A percentile compares a stretch with the other conserved stretches of the same genome.
Conservation (phyloP, 768 basidiomycete genomes). For the Hypsizygus marmoreus region DNA sequence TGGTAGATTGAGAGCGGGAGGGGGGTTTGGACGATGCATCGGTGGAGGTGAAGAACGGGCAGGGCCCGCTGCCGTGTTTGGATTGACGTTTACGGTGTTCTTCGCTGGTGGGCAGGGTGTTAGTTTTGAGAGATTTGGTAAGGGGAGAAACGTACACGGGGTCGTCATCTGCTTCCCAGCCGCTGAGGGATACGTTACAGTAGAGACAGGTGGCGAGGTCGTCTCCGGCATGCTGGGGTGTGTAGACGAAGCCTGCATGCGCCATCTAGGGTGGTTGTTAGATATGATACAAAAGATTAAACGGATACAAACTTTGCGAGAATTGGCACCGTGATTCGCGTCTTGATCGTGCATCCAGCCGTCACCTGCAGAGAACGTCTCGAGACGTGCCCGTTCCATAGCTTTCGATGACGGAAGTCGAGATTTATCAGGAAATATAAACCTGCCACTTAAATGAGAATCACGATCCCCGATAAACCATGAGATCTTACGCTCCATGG, state of each 20-base stretch:
- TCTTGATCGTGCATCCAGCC: constrained; percentile 72
- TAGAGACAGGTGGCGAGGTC: constrained; percentile 88
- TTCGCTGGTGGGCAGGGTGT: constrained; percentile 44
- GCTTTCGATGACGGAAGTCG: constrained; percentile 66
- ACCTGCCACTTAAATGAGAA: constrained; percentile 42
- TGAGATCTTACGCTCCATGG: constrained; percentile 48
- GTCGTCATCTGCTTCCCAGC: constrained; percentile 88
- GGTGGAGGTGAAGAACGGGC: constrained; percentile 41
- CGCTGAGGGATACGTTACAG: constrained; percentile 76
- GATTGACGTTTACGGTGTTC: constrained; percentile 72
- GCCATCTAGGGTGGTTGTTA: constrained; percentile 65
- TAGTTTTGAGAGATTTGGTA: constrained; percentile 3
- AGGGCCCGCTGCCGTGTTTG: constrained; percentile 44
- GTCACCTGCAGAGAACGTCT: constrained; percentile 57
- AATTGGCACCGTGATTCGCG: constrained; percentile 67
- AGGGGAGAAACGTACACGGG: constrained; percentile 64
- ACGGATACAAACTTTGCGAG: constrained; percentile 54
- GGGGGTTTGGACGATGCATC: constrained; percentile 21
- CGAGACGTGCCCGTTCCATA: constrained; percentile 74
- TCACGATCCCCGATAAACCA: not conserved
- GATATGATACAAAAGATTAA: not conserved
- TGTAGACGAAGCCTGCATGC: constrained; percentile 84
- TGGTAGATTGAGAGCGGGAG: constrained; percentile 27
- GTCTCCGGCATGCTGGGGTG: constrained; percentile 65
- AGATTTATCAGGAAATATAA: constrained; percentile 53